Base-by-base conservation (phyloP, 768 basidiomycete genomes). In the Mycena albidolilacea region DNA sequence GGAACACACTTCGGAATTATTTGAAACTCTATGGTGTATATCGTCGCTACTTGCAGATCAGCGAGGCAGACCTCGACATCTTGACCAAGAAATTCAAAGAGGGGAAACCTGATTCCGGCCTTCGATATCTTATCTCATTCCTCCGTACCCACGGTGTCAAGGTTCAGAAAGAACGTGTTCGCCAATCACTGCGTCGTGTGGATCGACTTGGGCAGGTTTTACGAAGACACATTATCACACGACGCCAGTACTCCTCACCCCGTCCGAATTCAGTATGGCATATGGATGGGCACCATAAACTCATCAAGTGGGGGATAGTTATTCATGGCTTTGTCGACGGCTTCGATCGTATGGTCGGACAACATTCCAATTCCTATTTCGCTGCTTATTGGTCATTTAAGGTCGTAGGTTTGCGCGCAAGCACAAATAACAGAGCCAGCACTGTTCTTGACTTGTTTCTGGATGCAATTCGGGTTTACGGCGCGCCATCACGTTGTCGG, bases 251-350 rank as follows among this genome's bases (percentile, higher is more conserved):
- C 67, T 37, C 64, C 2, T 75, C 77, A 3, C 64, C 67, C 19
- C 71, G 67, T 12, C 74, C 78, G n/a, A 77, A 78, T 64, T 54
- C 65, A 2, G 57, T 76, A 2, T 79, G 78, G 78, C 78, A 79
- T 35, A 48, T 77, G 23, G 78, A 79, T 65, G 50, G 78, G 11
- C 77, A 80, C 61, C 79, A 80, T 65, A 80, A 77, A 48, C 11
- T 68, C 14, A 68, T 68, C 19, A 38, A 37, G 38, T 81, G 78
- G 77, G 77, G 79, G 12, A 73, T 80, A 66, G 77, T 80, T 6
- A 79, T 80, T 50, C 80, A 81, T 66, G 80, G 78, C 0, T 75
- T 81, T 54, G 71, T 81, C 58, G 81, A 83, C 71, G 82, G 82
- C 0, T 81, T 79, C 67, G 77, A 76, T 69, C 64, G 78, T 11